These are phyloP conservation scores for Lolium rigidum DNA, from an alignment of 176 grass and related monocot species.

Conservation along the genomic window DNA sequence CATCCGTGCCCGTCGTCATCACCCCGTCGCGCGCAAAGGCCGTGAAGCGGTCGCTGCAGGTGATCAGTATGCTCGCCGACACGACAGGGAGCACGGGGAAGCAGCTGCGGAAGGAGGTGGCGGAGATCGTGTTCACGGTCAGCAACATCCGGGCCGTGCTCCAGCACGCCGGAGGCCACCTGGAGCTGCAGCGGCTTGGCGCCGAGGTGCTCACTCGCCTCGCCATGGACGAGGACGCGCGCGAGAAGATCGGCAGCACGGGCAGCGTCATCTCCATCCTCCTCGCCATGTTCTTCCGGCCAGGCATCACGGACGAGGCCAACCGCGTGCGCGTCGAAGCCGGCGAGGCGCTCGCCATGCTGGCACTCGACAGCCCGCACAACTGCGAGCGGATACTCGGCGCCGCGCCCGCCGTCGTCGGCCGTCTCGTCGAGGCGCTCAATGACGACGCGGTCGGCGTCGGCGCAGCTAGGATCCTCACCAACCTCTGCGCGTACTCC, in stretches of 20 bases:
- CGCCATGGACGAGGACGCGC: constrained; percentile 71
- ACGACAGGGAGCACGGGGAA: constrained; percentile 59
- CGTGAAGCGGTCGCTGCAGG: constrained; percentile 69
- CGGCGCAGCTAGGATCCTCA: constrained; percentile 56
- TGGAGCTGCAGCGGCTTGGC: constrained; percentile 51
- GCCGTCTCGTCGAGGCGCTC: constrained; percentile 49
- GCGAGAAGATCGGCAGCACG: constrained; percentile 66
- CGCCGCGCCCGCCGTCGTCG: constrained; percentile 27
- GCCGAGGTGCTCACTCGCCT: constrained; percentile 70
- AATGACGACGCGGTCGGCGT: constrained; percentile 25
- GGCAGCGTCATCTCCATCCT: constrained; percentile 67
- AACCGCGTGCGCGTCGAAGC: constrained; percentile 54
- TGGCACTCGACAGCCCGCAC: constrained; percentile 62
- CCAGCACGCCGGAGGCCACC: constrained; percentile 28
- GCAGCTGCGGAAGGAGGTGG: constrained; percentile 60
- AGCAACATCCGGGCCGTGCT: constrained; percentile 87
- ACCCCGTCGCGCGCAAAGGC: constrained; percentile 46
- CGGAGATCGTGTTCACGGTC: constrained; percentile 70
- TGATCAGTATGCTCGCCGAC: constrained; percentile 75
- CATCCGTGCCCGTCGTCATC: neutral
- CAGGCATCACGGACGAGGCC: constrained; percentile 10
- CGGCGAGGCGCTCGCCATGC: constrained; percentile 81
- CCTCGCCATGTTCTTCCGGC: constrained; percentile 62
- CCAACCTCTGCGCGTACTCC: constrained; percentile 63
- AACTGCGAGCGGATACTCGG: constrained; percentile 71